Conservation (phyloP, 2,329 filamentous ascomycete genomes). For the Trichoderma cornu-damae region DNA sequence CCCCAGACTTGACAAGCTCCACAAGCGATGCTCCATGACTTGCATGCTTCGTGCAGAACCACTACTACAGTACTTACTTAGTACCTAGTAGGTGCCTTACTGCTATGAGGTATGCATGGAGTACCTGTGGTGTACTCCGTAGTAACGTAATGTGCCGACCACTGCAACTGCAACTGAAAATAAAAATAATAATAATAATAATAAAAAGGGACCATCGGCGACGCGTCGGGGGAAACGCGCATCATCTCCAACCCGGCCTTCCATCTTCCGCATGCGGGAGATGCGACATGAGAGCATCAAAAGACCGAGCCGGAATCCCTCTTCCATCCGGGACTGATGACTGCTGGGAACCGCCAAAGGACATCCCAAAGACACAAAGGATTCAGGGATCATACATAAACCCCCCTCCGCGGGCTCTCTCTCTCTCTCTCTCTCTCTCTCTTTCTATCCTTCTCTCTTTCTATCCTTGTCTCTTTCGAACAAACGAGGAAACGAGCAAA, state of each 20-base stretch:
- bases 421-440: too few species aligned
- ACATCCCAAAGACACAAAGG: not conserved
- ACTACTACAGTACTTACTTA: too few species aligned
- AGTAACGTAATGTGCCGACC: too few species aligned
- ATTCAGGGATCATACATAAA: not conserved
- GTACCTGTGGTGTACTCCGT: too few species aligned
- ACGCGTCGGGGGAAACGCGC: not conserved
- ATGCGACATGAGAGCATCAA: not conserved
- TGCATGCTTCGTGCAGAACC: conserved; percentile 15
- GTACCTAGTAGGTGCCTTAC: too few species aligned
- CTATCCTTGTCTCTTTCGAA: too few species aligned
- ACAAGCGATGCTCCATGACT: conserved; percentile 2
- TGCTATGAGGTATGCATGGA: too few species aligned
- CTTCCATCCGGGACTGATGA: not conserved
- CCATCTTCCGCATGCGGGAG: not conserved
- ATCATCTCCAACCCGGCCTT: not conserved
- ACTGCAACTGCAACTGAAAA: too few species aligned
- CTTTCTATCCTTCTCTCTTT: too few species aligned
- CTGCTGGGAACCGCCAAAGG: not conserved
- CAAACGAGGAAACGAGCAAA: too few species aligned
- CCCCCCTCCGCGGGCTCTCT: not conserved
- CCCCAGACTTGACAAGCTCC: conserved; percentile 1
- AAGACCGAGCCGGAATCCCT: not conserved
- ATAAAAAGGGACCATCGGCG: too few species aligned
- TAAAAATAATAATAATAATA: not conserved